Percentiles rank a stretch among this genome's conserved stretches.
Evolutionary conservation across 2,329 filamentous ascomycete genomes (phyloP).

Genomic region (Ophiostoma sp.): DNA sequence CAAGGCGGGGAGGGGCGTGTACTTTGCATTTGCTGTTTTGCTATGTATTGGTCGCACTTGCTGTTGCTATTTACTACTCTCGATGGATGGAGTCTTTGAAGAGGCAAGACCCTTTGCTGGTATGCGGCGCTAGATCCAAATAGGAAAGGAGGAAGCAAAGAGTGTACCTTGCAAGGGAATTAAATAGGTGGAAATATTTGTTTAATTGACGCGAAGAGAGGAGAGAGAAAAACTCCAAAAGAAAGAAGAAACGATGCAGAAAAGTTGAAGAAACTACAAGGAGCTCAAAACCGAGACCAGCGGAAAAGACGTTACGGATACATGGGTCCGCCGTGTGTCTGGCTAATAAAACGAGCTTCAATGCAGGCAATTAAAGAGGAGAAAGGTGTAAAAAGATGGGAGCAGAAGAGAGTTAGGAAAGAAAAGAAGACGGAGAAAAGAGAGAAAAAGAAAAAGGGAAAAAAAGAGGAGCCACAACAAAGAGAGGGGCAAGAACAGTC

Average conservation of each 20-base stretch:
- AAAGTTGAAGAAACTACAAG: not conserved
- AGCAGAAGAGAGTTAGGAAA: not conserved
- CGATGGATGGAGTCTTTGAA: not conserved
- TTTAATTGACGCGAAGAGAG: not conserved
- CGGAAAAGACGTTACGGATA: constrained; percentile 15
- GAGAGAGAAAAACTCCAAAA: not conserved
- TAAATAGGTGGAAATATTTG: not conserved
- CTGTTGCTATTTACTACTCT: not conserved
- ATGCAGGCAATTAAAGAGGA: constrained; percentile 8
- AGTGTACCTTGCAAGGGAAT: not conserved
- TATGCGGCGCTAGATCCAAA: not conserved
- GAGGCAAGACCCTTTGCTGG: constrained; percentile 12
- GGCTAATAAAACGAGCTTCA: not conserved
- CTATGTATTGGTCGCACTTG: not conserved
- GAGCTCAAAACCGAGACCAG: not conserved
- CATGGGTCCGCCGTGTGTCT: constrained; percentile 13
- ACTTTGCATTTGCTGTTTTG: not conserved
- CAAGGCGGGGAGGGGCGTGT: constrained; percentile 15
- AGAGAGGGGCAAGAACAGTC: constrained; percentile 7
- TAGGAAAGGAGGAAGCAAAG: not conserved
- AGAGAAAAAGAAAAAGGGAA: not conserved
- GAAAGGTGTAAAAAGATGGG: not conserved
- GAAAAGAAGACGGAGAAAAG: not conserved
- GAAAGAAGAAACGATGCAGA: not conserved
- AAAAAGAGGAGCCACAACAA: not conserved